Conservation (phyloP, 2,329 filamentous ascomycete species). For the Rhynchosporium agropyri region DNA sequence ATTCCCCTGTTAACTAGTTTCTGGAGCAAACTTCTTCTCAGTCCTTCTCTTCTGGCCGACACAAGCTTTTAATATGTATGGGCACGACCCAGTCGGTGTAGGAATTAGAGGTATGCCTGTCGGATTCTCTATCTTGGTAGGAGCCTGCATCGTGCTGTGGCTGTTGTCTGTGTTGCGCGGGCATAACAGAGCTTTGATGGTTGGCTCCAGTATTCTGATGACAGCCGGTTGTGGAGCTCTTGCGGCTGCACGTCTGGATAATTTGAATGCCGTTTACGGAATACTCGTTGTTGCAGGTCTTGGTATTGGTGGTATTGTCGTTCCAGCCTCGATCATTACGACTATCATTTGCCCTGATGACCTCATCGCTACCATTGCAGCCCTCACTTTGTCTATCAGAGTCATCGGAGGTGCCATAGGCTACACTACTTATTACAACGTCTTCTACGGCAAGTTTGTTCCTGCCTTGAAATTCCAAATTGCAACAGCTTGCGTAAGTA, state of each 20-base stretch:
- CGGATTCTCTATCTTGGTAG: conserved; percentile 63
- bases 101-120: conserved; percentile 67
- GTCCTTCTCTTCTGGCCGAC: conserved; percentile 60
- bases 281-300: conserved; percentile 63
- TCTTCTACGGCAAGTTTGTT: conserved; percentile 51
- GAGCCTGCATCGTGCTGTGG: conserved; percentile 60
- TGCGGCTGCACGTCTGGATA: conserved; percentile 53
- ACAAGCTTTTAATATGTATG: conserved; percentile 66
- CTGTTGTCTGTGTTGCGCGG: conserved; percentile 60
- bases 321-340: conserved; percentile 69
- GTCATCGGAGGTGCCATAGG: conserved; percentile 62
- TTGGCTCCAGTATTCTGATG: conserved; percentile 63
- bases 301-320: conserved; percentile 68
- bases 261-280: conserved; percentile 56
- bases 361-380: conserved; percentile 69
- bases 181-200: conserved; percentile 61
- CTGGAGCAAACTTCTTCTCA: conserved; percentile 54
- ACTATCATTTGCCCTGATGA: conserved; percentile 72
- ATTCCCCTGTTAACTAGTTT: conserved; percentile 40
- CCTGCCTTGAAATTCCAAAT: conserved; percentile 38
- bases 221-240: conserved; percentile 61
- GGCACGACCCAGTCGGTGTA: conserved; percentile 64
- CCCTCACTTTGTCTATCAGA: conserved; percentile 69
- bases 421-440: conserved; percentile 61
- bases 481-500: conserved; percentile 20